Evolutionary conservation across 805 yeast species (phyloP), one percentile per base, ranked within the genome.

Genomic region (Metschnikowia gelsemii): DNA sequence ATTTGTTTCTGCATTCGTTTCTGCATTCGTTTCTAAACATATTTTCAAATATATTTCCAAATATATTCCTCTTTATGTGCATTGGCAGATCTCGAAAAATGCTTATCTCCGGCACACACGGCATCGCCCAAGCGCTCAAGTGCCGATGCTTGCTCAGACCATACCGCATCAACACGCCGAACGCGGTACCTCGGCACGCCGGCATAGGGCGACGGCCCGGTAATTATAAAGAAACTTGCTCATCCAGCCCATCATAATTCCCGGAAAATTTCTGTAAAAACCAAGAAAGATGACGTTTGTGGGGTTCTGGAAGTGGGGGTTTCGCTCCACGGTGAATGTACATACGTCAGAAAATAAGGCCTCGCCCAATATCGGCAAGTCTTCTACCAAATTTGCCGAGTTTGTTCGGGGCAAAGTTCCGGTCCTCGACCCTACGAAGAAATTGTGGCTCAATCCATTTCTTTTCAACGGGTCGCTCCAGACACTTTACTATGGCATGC

Each of bases 391-490:
- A 7, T 42, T 51, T 14, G 30, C 38, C 19, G 50, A 49, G 6
- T 37, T 51, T 34, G 38, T 58, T 32, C 24, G 32, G 21, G 25
- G 35, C 9, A 40, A 43, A 13, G 40, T 60, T 16, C 50, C 59
- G 13, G 46, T 56, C 16, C 40, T 64, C 13, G 63, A 52, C 43
- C 51, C 59, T 2, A 23, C 44, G 16, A 51, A 56, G 28, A 70
- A 70, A 51, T 73, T 82, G 51, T 64, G 77, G 59, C 66, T 83
- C 57, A 75, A 79, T 47, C 93, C 93, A 6, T 62, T 75, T 3
- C 59, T 84, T 21, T 78, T 79, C 59, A 80, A 80, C 45, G 96
- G 96, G 18, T 75, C 83, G 42, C 62, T 87, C 20, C 96, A 90
- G 62, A 88, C 96, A 2, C 56, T 84, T 58, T 81, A 78, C 55